Evolutionary conservation across 768 basidiomycete species (phyloP), one percentile per base, ranked within the genome.

Genomic region (Kwoniella mangroviensis): DNA sequence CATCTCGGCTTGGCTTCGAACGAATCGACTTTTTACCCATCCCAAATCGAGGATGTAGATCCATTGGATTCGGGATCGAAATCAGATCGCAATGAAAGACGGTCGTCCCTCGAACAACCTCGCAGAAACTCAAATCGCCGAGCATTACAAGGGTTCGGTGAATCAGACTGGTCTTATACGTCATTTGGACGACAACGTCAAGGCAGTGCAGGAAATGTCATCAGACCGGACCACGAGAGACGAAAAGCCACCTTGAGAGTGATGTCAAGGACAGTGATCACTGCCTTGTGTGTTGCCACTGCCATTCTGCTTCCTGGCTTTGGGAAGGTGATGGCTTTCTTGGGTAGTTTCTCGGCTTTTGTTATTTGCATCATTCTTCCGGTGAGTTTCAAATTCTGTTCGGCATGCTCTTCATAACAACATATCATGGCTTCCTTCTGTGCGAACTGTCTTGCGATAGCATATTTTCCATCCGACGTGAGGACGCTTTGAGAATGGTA

Each of bases 301-400:
- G 93, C 94, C 21, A 90, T 93, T 67, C 79, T 88, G 62, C 82
- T 94, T 22, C 93, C 93, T 5, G 88, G 91, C 64, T 95, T 95
- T 83, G 89, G 90, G 6, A 68, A 73, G 62, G 77, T 84, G 43
- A 93, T 94, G 91, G 92, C 93, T 1, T 92, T 97, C 82, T 85
- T 98, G 63, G 95, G 95, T 2, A 90, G 92, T n/a, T 93, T 93
- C 81, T 89, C 90, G 43, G 91, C 93, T 0, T 89, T 88, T 71
- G 84, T 89, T 76, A 86, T 93, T 24, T 91, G 91, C 71, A 87
- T 92, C 24, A 89, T 92, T 69, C 88, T 90, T 11, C 94, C 93
- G 4, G 85, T 95, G 49, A 85, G 87, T 26, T n/a, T n/a, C n/a
- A n/a, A n/a, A n/a, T n/a, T n/a, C n/a, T n/a, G n/a, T n/a, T n/a